Base-by-base conservation (phyloP, 2,329 filamentous ascomycete species). In the Fusarium xyrophilum region DNA sequence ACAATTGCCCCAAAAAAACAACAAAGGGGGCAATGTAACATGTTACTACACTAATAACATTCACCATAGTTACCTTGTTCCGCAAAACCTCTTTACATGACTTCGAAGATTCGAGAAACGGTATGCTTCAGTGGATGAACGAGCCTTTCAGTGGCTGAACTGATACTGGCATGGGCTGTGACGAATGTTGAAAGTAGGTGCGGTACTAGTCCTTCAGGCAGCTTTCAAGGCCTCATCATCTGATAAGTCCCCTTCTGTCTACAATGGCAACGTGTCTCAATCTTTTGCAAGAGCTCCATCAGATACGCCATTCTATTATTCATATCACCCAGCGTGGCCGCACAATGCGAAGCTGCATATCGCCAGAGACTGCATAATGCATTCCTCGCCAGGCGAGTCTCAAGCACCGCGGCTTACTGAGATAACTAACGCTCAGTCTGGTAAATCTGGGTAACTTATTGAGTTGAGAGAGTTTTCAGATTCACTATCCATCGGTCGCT, bases 361-460 rank as follows among this genome's bases (percentile, higher is more conserved):
- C 8, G n/a, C 13, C 8, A 39, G n/a, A 10, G 4, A 17, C 15
- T 12, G 2, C 5, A 7, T 12, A 17, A 10, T 12, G 2, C 5
- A 7, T 12, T 23, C 2, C 14, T 25, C 10, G 0, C 10, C 10
- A 25, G 23, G 10, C 0, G 15, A 10, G 3, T 12, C 5, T 17
- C 21, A 17, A 17, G 6, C 4, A 17, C 11, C 11, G 1, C 19
- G 5, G 11, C 23, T 25, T 19, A 6, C 15, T 25, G 7, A 8
- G 8, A 2, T 25, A 1, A 9, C 21, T 13, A 9, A 3, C 11
- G 4, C 8, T 5, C 7, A 25, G 23, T 9, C 15, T 9, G 15
- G 11, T 5, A 25, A 42, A 6, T 11, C 8, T 13, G 9, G 23
- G 11, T 6, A n/a, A n/a, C n/a, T n/a, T n/a, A 13, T 13, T 25